Evolutionary conservation across 2,329 filamentous ascomycete genomes (phyloP).

Genomic region (Pseudocercospora fuligena): DNA sequence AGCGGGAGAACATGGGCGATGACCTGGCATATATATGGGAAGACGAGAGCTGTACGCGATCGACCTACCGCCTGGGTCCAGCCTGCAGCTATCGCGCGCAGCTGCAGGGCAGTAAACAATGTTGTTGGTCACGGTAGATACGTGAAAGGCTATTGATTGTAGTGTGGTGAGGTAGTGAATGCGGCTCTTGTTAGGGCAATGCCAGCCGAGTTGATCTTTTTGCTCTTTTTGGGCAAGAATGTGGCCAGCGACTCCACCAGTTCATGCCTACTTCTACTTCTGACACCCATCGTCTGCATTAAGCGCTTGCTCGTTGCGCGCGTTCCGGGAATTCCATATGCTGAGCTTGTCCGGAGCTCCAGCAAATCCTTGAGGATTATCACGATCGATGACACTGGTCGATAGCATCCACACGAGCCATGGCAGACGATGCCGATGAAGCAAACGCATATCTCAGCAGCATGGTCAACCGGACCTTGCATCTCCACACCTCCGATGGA

Average conservation of each 20-base stretch:
- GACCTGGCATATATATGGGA: background rate
- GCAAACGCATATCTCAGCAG: slow-evolving; percentile 37
- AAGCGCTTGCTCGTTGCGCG: background rate
- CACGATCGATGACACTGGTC: background rate
- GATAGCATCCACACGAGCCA: background rate
- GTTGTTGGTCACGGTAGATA: slow-evolving; percentile 7
- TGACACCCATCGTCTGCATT: background rate
- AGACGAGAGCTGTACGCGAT: slow-evolving; percentile 2
- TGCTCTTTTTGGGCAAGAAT: slow-evolving; percentile 8
- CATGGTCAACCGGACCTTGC: slow-evolving; percentile 67
- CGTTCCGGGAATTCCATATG: background rate
- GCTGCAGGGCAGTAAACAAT: slow-evolving; percentile 13
- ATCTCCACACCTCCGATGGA: slow-evolving; percentile 78
- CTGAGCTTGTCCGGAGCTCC: background rate
- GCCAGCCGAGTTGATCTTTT: background rate
- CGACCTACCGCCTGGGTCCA: background rate
- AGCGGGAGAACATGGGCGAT: slow-evolving; percentile 10
- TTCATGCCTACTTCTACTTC: background rate
- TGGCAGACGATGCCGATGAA: slow-evolving; percentile 22
- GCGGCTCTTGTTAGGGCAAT: background rate
- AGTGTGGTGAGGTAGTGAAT: background rate
- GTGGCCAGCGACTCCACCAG: background rate
- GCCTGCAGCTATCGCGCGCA: slow-evolving; percentile 7
- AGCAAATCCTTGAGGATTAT: background rate
- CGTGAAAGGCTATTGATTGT: background rate